A percentile compares a stretch with the other conserved stretches of the same genome.
Conservation (phyloP, 2,329 filamentous ascomycete species). For the Chaetomiaceae sp. region DNA sequence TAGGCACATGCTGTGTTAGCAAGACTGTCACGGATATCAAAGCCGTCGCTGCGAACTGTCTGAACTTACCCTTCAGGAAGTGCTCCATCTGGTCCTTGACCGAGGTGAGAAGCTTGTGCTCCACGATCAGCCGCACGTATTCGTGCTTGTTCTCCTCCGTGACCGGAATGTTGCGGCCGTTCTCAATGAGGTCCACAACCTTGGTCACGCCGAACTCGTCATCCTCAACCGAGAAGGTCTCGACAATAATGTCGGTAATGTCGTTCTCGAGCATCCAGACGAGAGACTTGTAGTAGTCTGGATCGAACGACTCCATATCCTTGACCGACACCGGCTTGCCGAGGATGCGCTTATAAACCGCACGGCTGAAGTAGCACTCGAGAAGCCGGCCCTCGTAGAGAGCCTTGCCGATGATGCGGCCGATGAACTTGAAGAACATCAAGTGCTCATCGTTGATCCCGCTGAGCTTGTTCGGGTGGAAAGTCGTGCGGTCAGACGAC, state of each 20-base stretch:
- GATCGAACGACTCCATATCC: slow-evolving; percentile 97
- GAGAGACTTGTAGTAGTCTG: slow-evolving; percentile 98
- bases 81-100: slow-evolving; percentile 92
- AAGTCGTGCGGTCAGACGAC: slow-evolving; percentile 93
- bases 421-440: slow-evolving; percentile 99
- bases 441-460: slow-evolving; percentile 92
- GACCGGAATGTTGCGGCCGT: slow-evolving; percentile 86
- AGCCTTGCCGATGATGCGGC: slow-evolving; percentile 95
- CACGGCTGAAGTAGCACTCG: slow-evolving; percentile 97
- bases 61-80: slow-evolving; percentile 70
- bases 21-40: not conserved
- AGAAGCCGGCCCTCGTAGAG: slow-evolving; percentile 93
- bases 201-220: slow-evolving; percentile 90
- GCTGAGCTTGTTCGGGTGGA: slow-evolving; percentile 95
- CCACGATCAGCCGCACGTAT: slow-evolving; percentile 89
- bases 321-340: slow-evolving; percentile 95
- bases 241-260: slow-evolving; percentile 94
- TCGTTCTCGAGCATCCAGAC: slow-evolving; percentile 99
- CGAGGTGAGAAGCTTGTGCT: slow-evolving; percentile 86
- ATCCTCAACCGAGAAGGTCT: slow-evolving; percentile 91
- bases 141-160: slow-evolving; percentile 99
- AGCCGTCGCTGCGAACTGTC: not conserved
- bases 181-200: slow-evolving; percentile 78
- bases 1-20: slow-evolving; percentile 30
- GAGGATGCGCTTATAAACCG: slow-evolving; percentile 96